Base-by-base conservation (phyloP, 176 grass and related monocot genomes). In the Oropetium thomaeum region DNA sequence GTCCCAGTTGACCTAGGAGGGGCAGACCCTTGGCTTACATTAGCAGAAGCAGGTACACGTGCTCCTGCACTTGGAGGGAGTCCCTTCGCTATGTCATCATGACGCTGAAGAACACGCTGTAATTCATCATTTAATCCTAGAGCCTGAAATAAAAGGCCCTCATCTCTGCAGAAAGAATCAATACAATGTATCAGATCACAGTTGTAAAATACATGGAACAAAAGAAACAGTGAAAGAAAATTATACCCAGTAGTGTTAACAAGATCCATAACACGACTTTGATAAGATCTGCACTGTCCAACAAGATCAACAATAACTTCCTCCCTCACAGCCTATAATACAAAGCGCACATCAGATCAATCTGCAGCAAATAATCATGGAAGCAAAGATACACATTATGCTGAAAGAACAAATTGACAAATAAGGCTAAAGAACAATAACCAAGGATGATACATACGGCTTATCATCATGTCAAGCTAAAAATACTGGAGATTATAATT, bases 221-320 rank as follows among this genome's bases (percentile, higher is more conserved):
- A 65, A 67, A 81, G 23, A 71, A 81, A 37, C 30, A 65, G 31
- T 43, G 7, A 23, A 69, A 81, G 23, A 76, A 57, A 30, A 60
- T 15, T 61, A 73, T 88, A 96, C 92, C 84, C 89, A 54, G 96
- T 99, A 78, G 69, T 86, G 74, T 85, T 96, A 74, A 99, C 89
- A 62, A 99, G 89, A 86, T 90, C 78, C 65, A 93, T 90, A 32
- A 99, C 75, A 60, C 84, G 89, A 77, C 61, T 80, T 85, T 99
- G 85, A 73, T 96, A 90, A 73, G 91, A 81, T 61, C 85, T 77
- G 80, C 96, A 99, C 65, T 99, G 89, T 26, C 90, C 96, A 79
- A 92, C 87, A 88, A 99, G 89, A 57, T 99, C 96, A 41, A 96
- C 76, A 63, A 99, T 86, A 42, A 99, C 68, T 75, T 99, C 96